Conservation (phyloP, 2,329 filamentous ascomycete genomes). For the Chaetomium globosum region DNA sequence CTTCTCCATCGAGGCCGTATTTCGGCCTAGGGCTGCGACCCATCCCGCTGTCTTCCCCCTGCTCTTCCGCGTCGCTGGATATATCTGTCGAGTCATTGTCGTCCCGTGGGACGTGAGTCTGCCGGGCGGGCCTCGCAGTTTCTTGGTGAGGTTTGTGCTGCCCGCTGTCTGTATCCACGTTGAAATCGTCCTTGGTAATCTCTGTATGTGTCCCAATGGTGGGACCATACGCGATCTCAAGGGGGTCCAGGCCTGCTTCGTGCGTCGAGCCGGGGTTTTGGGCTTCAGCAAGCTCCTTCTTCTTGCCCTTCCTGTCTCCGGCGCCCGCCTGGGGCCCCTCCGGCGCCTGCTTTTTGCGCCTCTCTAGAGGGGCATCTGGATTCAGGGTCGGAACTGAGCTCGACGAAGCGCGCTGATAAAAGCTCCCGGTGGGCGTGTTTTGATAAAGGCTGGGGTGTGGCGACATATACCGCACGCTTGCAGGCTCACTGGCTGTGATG, state of each 20-base stretch:
- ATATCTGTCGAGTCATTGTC: slow-evolving; percentile 24
- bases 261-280: slow-evolving; percentile 27
- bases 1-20: slow-evolving; percentile 32
- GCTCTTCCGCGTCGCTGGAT: slow-evolving; percentile 23
- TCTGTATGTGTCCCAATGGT: slow-evolving; percentile 35
- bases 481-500: slow-evolving; percentile 75
- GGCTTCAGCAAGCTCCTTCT: slow-evolving; percentile 31
- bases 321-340: slow-evolving; percentile 34
- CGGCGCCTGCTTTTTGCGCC: slow-evolving; percentile 36
- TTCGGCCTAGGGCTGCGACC: slow-evolving; percentile 17
- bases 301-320: slow-evolving; percentile 37
- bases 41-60: slow-evolving; percentile 17
- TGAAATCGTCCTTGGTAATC: slow-evolving; percentile 37
- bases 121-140: slow-evolving; percentile 6
- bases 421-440: slow-evolving; percentile 37
- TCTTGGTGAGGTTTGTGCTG: slow-evolving; percentile 34
- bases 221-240: slow-evolving; percentile 39
- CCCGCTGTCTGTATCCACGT: slow-evolving; percentile 34
- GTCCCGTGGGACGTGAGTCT: slow-evolving; percentile 6
- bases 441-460: slow-evolving; percentile 43
- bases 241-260: slow-evolving; percentile 34
- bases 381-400: slow-evolving; percentile 33
- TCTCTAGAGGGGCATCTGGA: slow-evolving; percentile 32
- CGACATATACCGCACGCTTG: slow-evolving; percentile 39
- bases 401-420: slow-evolving; percentile 34